These are phyloP conservation scores for Botrytis fragariae DNA, from an alignment of 2,329 filamentous ascomycete genomes.

Conservation along the genomic window DNA sequence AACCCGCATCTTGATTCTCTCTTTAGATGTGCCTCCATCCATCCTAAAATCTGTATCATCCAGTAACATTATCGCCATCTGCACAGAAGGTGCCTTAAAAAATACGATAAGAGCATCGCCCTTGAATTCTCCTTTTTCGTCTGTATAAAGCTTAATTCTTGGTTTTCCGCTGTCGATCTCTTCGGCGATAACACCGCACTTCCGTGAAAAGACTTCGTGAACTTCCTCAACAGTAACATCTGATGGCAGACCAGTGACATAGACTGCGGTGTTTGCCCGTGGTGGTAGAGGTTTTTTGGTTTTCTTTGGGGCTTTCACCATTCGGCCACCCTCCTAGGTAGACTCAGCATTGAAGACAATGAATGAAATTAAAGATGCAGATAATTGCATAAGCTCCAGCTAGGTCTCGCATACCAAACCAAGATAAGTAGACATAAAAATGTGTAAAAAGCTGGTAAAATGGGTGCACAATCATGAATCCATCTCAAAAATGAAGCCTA, in stretches of 20 bases:
- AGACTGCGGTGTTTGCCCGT: constrained; percentile 82
- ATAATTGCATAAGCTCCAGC: not conserved
- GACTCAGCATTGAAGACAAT: constrained; percentile 22
- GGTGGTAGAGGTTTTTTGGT: constrained; percentile 38
- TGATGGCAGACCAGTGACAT: constrained; percentile 80
- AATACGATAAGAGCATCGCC: constrained; percentile 92
- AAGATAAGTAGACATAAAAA: not conserved
- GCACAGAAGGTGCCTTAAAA: constrained; percentile 91
- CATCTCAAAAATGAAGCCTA: not conserved
- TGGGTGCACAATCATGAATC: not conserved
- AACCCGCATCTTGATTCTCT: constrained; percentile 69
- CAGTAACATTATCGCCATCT: constrained; percentile 75
- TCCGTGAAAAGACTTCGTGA: constrained; percentile 74
- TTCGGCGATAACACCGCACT: constrained; percentile 88
- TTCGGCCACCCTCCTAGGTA: constrained; percentile 36
- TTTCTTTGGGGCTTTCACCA: constrained; percentile 39
- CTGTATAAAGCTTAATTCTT: constrained; percentile 88
- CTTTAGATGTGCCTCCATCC: constrained; percentile 42
- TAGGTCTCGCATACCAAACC: not conserved
- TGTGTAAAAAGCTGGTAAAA: not conserved
- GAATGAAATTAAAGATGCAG: constrained; percentile 3
- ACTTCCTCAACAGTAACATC: constrained; percentile 81
- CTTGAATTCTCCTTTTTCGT: constrained; percentile 81
- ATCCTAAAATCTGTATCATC: constrained; percentile 81
- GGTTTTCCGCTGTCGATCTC: constrained; percentile 85